phyloP scores from a whole-genome alignment of 768 basidiomycete species.

The Hygrocybe coccinea region DNA sequence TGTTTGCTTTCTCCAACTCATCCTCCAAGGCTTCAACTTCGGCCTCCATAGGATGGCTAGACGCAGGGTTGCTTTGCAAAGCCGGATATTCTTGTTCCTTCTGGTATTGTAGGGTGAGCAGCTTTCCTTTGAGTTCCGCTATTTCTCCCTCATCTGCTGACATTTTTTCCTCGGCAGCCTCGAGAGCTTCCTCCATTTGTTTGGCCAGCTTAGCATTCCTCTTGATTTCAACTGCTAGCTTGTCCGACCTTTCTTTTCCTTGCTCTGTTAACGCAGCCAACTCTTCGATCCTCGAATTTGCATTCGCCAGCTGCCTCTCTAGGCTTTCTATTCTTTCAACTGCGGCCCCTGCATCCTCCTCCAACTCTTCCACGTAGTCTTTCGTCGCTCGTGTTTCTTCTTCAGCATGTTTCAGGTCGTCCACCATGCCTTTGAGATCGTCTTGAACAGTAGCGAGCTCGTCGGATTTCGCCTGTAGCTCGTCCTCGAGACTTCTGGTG shows the following conservation, averaged over 20 bases:
- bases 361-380: conserved; percentile 52
- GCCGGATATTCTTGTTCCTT: conserved; percentile 20
- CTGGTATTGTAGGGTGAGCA: conserved; percentile 57
- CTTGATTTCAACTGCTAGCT: conserved; percentile 49
- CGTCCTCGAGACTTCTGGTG: conserved; percentile 42
- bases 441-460: conserved; percentile 32
- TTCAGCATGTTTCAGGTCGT: conserved; percentile 36
- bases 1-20: conserved; percentile 73
- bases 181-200: conserved; percentile 73
- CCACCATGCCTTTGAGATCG: conserved; percentile 29
- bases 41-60: conserved; percentile 39
- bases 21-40: conserved; percentile 66
- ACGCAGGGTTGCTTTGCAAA: conserved; percentile 14
- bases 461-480: conserved; percentile 35
- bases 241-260: conserved; percentile 44
- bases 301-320: conserved; percentile 48
- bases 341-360: conserved; percentile 52
- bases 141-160: conserved; percentile 52
- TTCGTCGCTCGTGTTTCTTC: conserved; percentile 48
- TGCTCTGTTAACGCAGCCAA: conserved; percentile 45
- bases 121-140: conserved; percentile 44
- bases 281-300: conserved; percentile 42
- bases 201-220: conserved; percentile 51
- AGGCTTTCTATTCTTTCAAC: conserved; percentile 50
- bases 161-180: conserved; percentile 71